A percentile compares a stretch with the other conserved stretches of the same genome.
phyloP scores from a whole-genome alignment of 1,139 yeast genomes.

The Taphrina wiesneri region DNA sequence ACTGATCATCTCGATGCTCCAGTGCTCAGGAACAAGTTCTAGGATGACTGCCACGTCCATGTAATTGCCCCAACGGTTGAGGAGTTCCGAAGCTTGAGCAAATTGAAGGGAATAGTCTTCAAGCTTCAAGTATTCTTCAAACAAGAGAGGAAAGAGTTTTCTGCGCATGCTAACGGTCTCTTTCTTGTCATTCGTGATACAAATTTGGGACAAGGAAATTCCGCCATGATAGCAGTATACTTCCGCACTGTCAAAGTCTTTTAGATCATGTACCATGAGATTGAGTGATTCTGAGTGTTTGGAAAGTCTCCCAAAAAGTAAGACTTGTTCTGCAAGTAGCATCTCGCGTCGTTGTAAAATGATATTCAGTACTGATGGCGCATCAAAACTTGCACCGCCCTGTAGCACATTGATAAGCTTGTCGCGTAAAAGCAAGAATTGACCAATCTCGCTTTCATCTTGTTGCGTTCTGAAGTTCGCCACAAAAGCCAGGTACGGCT shows the following conservation, averaged over 20 bases:
- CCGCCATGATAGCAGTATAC: slow-evolving; percentile 45
- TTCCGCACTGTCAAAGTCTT: slow-evolving; percentile 47
- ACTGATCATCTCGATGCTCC: slow-evolving; percentile 46
- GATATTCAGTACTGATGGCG: slow-evolving; percentile 40
- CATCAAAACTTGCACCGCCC: slow-evolving; percentile 42
- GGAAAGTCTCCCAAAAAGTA: slow-evolving; percentile 45
- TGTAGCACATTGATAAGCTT: slow-evolving; percentile 43
- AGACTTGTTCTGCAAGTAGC: slow-evolving; percentile 45
- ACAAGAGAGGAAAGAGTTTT: slow-evolving; percentile 43
- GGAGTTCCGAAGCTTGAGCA: slow-evolving; percentile 42
- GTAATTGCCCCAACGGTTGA: slow-evolving; percentile 44
- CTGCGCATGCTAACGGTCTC: slow-evolving; percentile 38
- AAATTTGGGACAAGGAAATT: slow-evolving; percentile 29
- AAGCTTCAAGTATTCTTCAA: slow-evolving; percentile 43
- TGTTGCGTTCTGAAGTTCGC: slow-evolving; percentile 33
- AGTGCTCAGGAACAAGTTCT: slow-evolving; percentile 44
- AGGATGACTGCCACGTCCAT: slow-evolving; percentile 43
- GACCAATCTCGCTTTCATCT: slow-evolving; percentile 27
- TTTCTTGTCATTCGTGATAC: slow-evolving; percentile 5
- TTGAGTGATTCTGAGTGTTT: slow-evolving; percentile 45
- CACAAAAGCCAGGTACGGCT: slow-evolving; percentile 45
- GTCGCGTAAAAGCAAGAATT: slow-evolving; percentile 41
- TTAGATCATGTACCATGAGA: slow-evolving; percentile 44
- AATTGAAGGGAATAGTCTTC: slow-evolving; percentile 41
- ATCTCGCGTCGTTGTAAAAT: slow-evolving; percentile 44